Conservation (phyloP, 768 basidiomycete species). For the Boletus rex-veris region DNA sequence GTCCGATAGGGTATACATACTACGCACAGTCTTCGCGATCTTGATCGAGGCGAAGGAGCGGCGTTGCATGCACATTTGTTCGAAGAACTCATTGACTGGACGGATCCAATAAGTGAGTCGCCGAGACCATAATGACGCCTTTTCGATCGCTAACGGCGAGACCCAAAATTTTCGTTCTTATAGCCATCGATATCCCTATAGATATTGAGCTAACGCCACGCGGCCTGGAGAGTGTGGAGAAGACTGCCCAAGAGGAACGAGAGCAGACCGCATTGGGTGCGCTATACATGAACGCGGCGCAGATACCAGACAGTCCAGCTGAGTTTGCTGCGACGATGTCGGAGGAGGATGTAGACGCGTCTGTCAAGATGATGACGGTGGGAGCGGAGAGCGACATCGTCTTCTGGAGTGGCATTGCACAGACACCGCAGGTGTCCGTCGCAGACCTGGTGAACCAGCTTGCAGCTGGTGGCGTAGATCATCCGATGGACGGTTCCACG, state of each 20-base stretch:
- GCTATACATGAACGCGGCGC: constrained; percentile 63
- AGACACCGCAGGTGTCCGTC: constrained; percentile 43
- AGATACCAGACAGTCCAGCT: constrained; percentile 75
- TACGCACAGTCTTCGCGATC: constrained; percentile 71
- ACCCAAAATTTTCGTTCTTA: background rate
- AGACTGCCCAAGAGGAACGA: constrained; percentile 65
- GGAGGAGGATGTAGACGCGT: constrained; percentile 68
- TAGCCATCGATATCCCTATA: constrained; percentile 63
- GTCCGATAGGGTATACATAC: constrained; percentile 66
- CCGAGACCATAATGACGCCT: constrained; percentile 10
- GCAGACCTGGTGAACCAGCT: constrained; percentile 70
- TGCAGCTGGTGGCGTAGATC: constrained; percentile 42
- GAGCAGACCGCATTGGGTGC: constrained; percentile 76
- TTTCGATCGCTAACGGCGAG: constrained; percentile 22
- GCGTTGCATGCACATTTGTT: constrained; percentile 79
- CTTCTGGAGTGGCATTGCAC: constrained; percentile 53
- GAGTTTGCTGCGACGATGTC: constrained; percentile 59
- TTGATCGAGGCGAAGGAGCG: constrained; percentile 85
- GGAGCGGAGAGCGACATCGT: constrained; percentile 64
- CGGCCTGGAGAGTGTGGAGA: constrained; percentile 70
- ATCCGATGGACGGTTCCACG: constrained; percentile 36
- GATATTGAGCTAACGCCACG: constrained; percentile 53
- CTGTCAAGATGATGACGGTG: constrained; percentile 61
- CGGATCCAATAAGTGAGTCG: constrained; percentile 73
- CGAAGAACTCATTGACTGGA: constrained; percentile 86